Evolutionary conservation across 768 basidiomycete species (phyloP).

Genomic region (Phaeotremella fagi): DNA sequence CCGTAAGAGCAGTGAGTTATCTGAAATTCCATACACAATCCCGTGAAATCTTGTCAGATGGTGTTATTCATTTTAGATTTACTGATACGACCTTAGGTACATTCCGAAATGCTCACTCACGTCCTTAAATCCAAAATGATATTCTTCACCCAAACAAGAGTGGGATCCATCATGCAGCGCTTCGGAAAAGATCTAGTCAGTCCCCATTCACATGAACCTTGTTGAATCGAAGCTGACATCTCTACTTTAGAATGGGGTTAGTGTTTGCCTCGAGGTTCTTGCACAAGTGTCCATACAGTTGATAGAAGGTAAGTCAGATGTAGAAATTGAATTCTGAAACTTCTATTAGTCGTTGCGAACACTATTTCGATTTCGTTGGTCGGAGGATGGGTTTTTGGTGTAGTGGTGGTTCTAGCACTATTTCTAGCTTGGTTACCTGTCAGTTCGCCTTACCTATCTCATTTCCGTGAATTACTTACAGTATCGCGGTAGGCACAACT

Average conservation of each 20-base stretch:
- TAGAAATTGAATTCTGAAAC: too few relatives aligned
- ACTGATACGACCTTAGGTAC: too few relatives aligned
- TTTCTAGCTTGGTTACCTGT: slow-evolving; percentile 24
- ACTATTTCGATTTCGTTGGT: slow-evolving; percentile 16
- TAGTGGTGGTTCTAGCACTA: slow-evolving; percentile 6
- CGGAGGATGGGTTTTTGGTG: slow-evolving; percentile 23
- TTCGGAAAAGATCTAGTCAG: slow-evolving; percentile 35
- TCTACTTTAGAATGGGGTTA: slow-evolving; percentile 13
- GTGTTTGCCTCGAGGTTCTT: slow-evolving; percentile 18
- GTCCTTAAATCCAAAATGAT: slow-evolving; percentile 29
- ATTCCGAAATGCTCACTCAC: slow-evolving; percentile 27
- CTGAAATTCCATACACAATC: too few relatives aligned
- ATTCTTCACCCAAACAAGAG: slow-evolving; percentile 34
- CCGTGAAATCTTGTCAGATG: too few relatives aligned
- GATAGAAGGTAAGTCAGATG: too few relatives aligned
- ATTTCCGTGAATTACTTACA: background rate
- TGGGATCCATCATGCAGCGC: slow-evolving; percentile 39
- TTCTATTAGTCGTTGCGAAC: slow-evolving; percentile 24
- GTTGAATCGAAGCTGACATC: too few relatives aligned
- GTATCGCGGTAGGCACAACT: slow-evolving; percentile 9
- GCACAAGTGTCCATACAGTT: too few relatives aligned
- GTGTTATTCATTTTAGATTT: too few relatives aligned
- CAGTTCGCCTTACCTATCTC: slow-evolving; percentile 6
- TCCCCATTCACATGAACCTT: background rate
- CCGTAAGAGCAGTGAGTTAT: too few relatives aligned